Base-by-base conservation (phyloP, 441 rosid genomes). In the Erodium moschatum region DNA sequence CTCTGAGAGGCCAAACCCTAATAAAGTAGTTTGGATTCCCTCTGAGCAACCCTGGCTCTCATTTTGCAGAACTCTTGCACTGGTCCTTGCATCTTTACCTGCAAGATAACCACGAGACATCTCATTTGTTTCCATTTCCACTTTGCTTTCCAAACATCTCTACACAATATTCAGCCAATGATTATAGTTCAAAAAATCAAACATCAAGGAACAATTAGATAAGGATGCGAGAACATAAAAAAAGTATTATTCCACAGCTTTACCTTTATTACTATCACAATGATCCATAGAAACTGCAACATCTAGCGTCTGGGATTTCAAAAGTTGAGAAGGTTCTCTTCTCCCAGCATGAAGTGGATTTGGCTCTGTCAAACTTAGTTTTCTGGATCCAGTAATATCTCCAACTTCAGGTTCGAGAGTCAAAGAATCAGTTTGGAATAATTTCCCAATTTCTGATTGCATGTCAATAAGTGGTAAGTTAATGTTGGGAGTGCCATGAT, bases 261-360 rank as follows among this genome's bases (percentile, higher is more conserved):
- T 64, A 65, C 52, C 66, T 63, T 72, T 72, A 76, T 65, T 64
- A 69, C 75, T 67, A 77, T 77, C 79, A 72, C 68, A 67, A 65
- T 71, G 27, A 67, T 61, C 73, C 40, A 72, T 66, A 63, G 74
- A 65, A 73, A 78, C 54, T 69, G 80, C 74, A 68, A 76, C 76
- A 74, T 73, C 81, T 81, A 78, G 81, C 56, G 67, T 79, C 69
- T 76, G 52, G 69, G 62, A 64, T 66, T 42, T 66, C 65, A 18
- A 76, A 50, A 68, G 58, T 38, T 40, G 33, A 31, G 21, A 60
- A 60, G 70, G 63, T 42, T 76, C 76, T 69, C 70, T 70, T 66
- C 50, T 74, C 67, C 13, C 44, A 9, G 24, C 54, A 66, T 24
- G 31, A 18, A 35, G 62, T 42, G 65, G 56, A 70, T 67, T 42